Evolutionary conservation across 164 flowering plant species (phyloP).

Genomic region (Chloranthus sessilifolius): DNA sequence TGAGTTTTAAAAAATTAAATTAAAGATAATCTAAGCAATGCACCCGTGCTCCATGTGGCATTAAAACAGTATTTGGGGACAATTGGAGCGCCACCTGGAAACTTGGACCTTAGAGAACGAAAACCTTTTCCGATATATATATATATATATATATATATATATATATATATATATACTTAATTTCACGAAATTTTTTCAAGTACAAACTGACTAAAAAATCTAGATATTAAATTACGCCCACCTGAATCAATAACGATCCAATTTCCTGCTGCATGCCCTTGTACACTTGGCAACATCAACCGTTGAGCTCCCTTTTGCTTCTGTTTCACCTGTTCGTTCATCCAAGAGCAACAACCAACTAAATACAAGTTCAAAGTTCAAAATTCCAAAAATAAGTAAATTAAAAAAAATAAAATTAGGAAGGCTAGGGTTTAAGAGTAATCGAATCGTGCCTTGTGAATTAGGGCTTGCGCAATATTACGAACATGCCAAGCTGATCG

Average conservation of each 20-base stretch:
- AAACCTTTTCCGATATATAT: no score
- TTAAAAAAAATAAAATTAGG: neutral
- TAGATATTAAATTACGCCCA: no score
- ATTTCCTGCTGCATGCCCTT: conserved; percentile 75
- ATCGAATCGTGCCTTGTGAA: conserved; percentile 54
- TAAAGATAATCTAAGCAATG: no score
- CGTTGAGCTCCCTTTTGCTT: conserved; percentile 60
- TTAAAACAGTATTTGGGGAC: no score
- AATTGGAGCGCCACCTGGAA: no score
- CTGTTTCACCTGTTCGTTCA: conserved; percentile 55
- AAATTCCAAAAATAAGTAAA: neutral
- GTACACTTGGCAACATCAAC: conserved; percentile 65
- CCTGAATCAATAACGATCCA: conserved; percentile 94
- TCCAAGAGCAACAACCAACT: neutral
- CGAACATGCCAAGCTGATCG: conserved; percentile 84
- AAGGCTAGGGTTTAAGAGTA: neutral
- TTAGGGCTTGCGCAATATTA: conserved; percentile 82
- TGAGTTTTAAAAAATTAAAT: no score
- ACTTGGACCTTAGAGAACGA: no score
- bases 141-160: no score
- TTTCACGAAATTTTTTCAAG: no score
- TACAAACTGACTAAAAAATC: no score
- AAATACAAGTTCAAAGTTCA: neutral
- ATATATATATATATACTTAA: no score
- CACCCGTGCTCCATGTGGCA: no score